Conservation (phyloP, 495 filamentous ascomycete genomes). For the Melanomma pulvis-pyrius region DNA sequence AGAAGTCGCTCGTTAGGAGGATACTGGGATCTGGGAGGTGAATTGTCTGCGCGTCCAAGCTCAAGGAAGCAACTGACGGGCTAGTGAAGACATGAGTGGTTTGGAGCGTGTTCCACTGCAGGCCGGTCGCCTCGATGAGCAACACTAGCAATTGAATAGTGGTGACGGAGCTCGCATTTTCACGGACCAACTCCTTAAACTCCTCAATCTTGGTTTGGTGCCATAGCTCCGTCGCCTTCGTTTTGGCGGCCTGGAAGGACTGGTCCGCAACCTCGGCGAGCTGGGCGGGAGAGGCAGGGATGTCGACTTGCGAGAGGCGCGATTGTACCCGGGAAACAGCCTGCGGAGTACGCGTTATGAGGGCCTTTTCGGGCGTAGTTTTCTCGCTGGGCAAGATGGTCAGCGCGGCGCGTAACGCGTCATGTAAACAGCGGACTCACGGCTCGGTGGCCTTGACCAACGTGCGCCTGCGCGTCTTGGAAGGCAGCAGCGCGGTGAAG, state of each 20-base stretch:
- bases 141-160: slow-evolving; percentile 59
- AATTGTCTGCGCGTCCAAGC: slow-evolving; percentile 54
- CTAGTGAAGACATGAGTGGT: slow-evolving; percentile 68
- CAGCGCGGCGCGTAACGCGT: slow-evolving; percentile 37
- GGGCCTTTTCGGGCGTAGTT: slow-evolving; percentile 29
- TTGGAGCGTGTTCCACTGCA: slow-evolving; percentile 66
- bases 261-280: slow-evolving; percentile 83
- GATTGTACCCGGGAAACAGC: slow-evolving; percentile 57
- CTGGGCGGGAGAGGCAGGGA: slow-evolving; percentile 83
- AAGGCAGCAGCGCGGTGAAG: slow-evolving; percentile 41
- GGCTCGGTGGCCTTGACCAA: slow-evolving; percentile 10
- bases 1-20: slow-evolving; percentile 76
- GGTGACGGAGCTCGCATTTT: slow-evolving; percentile 49
- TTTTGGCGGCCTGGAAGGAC: slow-evolving; percentile 65
- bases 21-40: slow-evolving; percentile 79
- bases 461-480: slow-evolving; percentile 42
- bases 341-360: slow-evolving; percentile 59
- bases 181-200: slow-evolving; percentile 55
- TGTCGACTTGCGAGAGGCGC: slow-evolving; percentile 41
- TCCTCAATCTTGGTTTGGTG: slow-evolving; percentile 54
- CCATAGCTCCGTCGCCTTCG: slow-evolving; percentile 51
- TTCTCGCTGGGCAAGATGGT: slow-evolving; percentile 26
- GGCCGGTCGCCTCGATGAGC: slow-evolving; percentile 60
- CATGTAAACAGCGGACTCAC: slow-evolving; percentile 40
- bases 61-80: slow-evolving; percentile 50